Evolutionary conservation across 805 yeast genomes (phyloP).

Genomic region (Grigorovia humatica): DNA sequence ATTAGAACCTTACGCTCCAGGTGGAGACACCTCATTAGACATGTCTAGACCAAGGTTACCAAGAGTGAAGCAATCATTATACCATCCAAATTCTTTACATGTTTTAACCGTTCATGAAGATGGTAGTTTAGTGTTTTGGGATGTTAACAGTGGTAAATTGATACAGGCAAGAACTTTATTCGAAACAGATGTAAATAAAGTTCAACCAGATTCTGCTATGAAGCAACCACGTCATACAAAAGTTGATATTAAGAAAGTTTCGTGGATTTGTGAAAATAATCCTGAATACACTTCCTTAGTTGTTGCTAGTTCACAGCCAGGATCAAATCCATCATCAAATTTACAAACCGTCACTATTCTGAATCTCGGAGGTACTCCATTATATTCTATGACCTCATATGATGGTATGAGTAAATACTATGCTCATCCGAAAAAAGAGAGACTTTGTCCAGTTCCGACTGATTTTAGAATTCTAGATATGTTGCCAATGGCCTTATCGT

Average conservation of each 20-base stretch:
- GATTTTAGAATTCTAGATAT: conserved; percentile 36
- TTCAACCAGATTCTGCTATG: conserved; percentile 25
- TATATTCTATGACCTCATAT: conserved; percentile 72
- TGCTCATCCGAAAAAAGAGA: conserved; percentile 45
- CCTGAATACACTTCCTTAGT: conserved; percentile 72
- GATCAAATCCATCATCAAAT: conserved; percentile 31
- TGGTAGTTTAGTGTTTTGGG: conserved; percentile 89
- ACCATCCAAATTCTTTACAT: conserved; percentile 92
- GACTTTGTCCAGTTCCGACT: conserved; percentile 45
- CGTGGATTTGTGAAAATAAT: conserved; percentile 73
- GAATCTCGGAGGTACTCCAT: conserved; percentile 73
- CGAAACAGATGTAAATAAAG: conserved; percentile 54
- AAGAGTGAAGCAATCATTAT: conserved; percentile 42
- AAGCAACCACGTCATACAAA: conserved; percentile 8
- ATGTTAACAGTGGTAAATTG: conserved; percentile 62
- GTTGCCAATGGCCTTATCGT: conserved; percentile 44
- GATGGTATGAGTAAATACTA: conserved; percentile 74
- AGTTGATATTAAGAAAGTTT: conserved; percentile 40
- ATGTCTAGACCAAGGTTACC: conserved; percentile 32
- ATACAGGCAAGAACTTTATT: conserved; percentile 64
- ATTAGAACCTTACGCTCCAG: conserved; percentile 59
- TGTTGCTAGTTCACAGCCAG: conserved; percentile 52
- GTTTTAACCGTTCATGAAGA: conserved; percentile 70
- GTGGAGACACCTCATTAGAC: conserved; percentile 41
- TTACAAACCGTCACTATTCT: conserved; percentile 39